A percentile compares a stretch with the other conserved stretches of the same genome.
Conservation (phyloP, 2,329 filamentous ascomycete genomes). For the Fusarium keratoplasticum region DNA sequence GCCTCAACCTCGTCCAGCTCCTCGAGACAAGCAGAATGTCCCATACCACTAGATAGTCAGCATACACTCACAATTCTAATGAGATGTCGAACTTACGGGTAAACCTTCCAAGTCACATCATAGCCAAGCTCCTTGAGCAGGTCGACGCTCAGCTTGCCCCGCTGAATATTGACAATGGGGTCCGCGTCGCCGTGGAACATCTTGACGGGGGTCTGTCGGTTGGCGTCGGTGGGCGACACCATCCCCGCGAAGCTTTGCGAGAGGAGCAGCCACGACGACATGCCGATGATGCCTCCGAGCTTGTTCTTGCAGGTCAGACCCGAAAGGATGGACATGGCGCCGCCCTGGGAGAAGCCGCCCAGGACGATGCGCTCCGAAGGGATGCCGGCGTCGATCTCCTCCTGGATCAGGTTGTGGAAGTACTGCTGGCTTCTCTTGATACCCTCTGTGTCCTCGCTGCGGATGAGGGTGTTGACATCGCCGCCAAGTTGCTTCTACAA, state of each 20-base stretch:
- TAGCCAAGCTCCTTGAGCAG: conserved; percentile 76
- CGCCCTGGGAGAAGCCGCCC: conserved; percentile 88
- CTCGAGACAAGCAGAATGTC: conserved; percentile 79
- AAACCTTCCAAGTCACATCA: conserved; percentile 80
- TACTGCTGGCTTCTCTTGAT: conserved; percentile 79
- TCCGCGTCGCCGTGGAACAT: conserved; percentile 90
- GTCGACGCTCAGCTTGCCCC: conserved; percentile 76
- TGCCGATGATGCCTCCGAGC: conserved; percentile 87
- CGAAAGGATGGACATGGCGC: conserved; percentile 85
- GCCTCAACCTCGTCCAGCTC: conserved; percentile 86
- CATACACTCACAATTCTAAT: not conserved
- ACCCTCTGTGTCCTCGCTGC: conserved; percentile 74
- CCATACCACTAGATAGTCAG: conserved; percentile 66
- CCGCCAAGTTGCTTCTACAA: conserved; percentile 50
- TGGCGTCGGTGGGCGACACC: conserved; percentile 55
- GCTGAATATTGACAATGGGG: conserved; percentile 74
- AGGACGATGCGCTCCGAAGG: conserved; percentile 85
- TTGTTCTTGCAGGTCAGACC: conserved; percentile 79
- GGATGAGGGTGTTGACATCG: conserved; percentile 45
- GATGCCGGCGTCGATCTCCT: conserved; percentile 85
- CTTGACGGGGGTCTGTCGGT: conserved; percentile 82
- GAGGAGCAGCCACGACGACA: conserved; percentile 85
- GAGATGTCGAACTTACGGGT: conserved; percentile 65
- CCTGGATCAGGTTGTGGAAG: conserved; percentile 82
- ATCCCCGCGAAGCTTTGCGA: conserved; percentile 57